Evolutionary conservation across 345 rosid genomes (phyloP).

Genomic region (Moricandia moricandioides): DNA sequence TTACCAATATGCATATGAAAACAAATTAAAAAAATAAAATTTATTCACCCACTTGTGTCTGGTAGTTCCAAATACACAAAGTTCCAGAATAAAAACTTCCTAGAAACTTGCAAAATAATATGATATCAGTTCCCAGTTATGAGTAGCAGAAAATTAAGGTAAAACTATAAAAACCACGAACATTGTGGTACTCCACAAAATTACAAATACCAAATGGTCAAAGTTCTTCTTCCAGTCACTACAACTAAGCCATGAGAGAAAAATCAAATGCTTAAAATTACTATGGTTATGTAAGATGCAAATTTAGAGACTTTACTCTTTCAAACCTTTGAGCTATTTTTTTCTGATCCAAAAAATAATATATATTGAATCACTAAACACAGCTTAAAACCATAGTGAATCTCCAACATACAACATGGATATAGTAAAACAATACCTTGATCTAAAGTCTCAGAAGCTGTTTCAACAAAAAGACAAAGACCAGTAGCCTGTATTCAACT

Average conservation of each 20-base stretch:
- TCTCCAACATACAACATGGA: neutral
- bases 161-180: neutral
- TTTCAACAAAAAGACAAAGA: neutral
- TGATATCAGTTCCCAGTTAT: neutral
- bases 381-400: neutral
- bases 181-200: neutral
- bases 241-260: neutral
- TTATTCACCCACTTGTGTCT: neutral
- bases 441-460: conserved; percentile 52
- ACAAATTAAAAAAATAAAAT: too few relatives aligned
- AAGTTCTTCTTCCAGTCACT: neutral
- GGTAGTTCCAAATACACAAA: neutral
- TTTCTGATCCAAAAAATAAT: conserved; percentile 42
- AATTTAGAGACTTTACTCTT: conserved; percentile 63
- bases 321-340: conserved; percentile 53
- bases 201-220: neutral
- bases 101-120: neutral
- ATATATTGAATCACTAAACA: conserved; percentile 5
- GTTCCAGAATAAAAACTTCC: neutral
- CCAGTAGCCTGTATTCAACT: neutral
- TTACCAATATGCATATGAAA: neutral
- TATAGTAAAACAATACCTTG: conserved; percentile 36
- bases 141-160: neutral
- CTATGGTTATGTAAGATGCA: conserved; percentile 32
- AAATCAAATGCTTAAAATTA: neutral